Base-by-base conservation (phyloP, 2,329 filamentous ascomycete species). In the Coleophoma eucalyptorum region DNA sequence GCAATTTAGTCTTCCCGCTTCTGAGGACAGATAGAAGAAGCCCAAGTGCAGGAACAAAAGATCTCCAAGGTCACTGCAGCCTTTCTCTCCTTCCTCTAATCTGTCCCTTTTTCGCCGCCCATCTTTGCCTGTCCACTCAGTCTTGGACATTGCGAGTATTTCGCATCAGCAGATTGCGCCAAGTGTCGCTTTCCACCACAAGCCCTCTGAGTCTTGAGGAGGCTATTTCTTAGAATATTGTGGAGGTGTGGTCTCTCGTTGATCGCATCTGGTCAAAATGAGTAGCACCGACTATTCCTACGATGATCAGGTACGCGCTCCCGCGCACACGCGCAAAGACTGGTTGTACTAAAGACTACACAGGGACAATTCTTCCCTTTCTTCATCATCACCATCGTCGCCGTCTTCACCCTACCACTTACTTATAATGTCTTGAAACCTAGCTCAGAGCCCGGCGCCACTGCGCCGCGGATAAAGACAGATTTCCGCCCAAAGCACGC, bases 301-400 rank as follows among this genome's bases (percentile, higher is more conserved):
- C 76, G 94, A 99, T 81, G 89, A 96, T 68, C 84, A 94, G 83
- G 87, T 87, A 68, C 57, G 71, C 18, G 44, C 35, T 16, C 26
- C 26, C 26, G 10, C 6, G 26, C 6, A 26, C 26, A 7, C 10
- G 26, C 10, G 26, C 15, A 34, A 48, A 16, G 40, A 10, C 5
- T 26, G 21, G 7, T 38, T 43, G 35, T 3, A 26, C 56, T 63
- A 55, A 60, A 38, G 21, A 32, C 11, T 46, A 32, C 34, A 52
- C 54, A 94, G 83, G 92, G 91, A 63, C 90, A 97, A 81, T 97
- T 97, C 78, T 99, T 97, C 79, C 94, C 95, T 61, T 96, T 96
- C 81, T 99, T 99, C 78, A 87, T 97, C 73, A 85, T 97, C 67
- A 97, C 92, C 41, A 80, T 97, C 65, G 84, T 87, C 56, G 85